Conservation (phyloP, 129 eudicot species). For the Saussurea involucrata region DNA sequence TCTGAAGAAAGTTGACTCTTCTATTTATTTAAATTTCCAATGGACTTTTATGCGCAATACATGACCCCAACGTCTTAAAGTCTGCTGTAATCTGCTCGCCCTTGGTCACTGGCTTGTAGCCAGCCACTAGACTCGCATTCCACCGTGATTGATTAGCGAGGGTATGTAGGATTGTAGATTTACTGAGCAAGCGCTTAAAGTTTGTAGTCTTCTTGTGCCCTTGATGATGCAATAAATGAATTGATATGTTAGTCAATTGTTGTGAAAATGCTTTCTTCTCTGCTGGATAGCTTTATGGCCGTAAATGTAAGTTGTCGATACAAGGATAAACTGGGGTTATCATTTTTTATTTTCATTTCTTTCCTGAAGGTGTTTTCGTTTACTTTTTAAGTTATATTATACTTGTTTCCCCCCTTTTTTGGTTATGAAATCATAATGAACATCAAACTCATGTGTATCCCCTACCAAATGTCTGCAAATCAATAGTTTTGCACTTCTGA, state of each 20-base stretch:
- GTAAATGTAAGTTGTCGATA: not conserved
- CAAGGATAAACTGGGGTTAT: not conserved
- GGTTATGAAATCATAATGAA: conserved; percentile 6
- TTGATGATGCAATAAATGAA: no score
- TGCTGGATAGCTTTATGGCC: not conserved
- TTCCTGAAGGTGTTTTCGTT: not conserved
- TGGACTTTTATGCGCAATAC: conserved; percentile 6
- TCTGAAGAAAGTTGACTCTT: not conserved
- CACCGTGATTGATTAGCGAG: no score
- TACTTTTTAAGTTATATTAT: not conserved
- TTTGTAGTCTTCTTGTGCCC: no score
- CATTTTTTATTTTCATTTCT: not conserved
- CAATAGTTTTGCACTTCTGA: not conserved
- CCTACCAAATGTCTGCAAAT: not conserved
- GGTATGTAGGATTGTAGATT: no score
- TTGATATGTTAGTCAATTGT: no score
- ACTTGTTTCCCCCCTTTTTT: not conserved
- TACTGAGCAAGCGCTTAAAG: no score
- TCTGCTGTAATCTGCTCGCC: not conserved
- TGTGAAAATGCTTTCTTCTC: not conserved
- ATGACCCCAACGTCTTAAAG: not conserved
- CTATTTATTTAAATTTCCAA: not conserved
- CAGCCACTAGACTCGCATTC: no score
- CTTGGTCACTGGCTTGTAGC: no score
- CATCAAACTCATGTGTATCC: not conserved